A percentile compares a stretch with the other conserved stretches of the same genome.
Conservation (phyloP, 225 moss, liverwort and hornwort species). For the Antitrichia curtipendula region DNA sequence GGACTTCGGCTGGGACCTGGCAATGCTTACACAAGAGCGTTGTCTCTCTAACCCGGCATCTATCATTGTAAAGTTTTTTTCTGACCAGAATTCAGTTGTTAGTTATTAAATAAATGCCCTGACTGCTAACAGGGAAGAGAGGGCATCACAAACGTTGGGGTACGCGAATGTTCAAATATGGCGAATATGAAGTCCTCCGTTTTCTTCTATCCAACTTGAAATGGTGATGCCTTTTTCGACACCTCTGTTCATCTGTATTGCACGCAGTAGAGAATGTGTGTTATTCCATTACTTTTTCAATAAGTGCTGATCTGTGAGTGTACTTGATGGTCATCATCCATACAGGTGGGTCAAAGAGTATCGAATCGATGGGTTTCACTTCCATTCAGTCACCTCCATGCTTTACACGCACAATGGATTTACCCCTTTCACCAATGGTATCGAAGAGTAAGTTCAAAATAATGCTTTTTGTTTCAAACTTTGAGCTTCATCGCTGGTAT, state of each 20-base stretch:
- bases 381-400: slow-evolving; percentile 92
- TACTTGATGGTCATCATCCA: not conserved
- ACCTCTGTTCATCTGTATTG: not conserved
- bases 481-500: not conserved
- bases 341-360: slow-evolving; percentile 96
- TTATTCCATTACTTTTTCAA: not conserved
- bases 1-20: not conserved
- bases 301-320: not conserved
- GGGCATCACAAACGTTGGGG: slow-evolving; percentile 95
- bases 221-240: slow-evolving; percentile 46
- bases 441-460: slow-evolving; percentile 62
- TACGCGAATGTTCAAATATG: slow-evolving; percentile 93
- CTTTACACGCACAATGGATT: slow-evolving; percentile 97
- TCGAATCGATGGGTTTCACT: slow-evolving; percentile 90
- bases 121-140: slow-evolving; percentile 52
- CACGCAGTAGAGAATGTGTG: not conserved
- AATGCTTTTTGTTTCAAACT: not conserved
- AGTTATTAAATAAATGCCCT: not conserved
- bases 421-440: slow-evolving; percentile 65
- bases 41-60: not conserved
- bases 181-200: slow-evolving; percentile 91
- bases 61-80: not conserved
- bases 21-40: not conserved
- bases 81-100: not conserved
- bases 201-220: slow-evolving; percentile 91